Base-by-base conservation (phyloP, 495 filamentous ascomycete genomes). In the Talaromyces liani region DNA sequence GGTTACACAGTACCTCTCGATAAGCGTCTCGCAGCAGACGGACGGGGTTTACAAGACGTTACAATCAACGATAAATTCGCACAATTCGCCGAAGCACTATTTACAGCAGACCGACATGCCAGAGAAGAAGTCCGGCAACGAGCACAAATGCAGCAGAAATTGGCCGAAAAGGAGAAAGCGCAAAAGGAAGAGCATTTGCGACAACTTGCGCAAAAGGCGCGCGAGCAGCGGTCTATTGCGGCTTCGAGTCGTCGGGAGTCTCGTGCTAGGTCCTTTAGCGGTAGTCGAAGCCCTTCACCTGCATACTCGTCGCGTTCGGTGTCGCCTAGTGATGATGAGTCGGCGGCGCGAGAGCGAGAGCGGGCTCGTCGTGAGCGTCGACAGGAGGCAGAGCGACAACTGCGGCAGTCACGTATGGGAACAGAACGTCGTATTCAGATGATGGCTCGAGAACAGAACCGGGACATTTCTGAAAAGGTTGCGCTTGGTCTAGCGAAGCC, bases 61-160 rank as follows among this genome's bases (percentile, higher is more conserved):
- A 88, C 92, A 24, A 98, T 99, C 72, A 99, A 98, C 75, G 94
- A 99, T 79, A 99, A 98, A 70, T 98, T 98, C 70, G 93, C 94
- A 20, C 90, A 94, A 72, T 96, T 99, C 73, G 88, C 92, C 0
- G 94, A 99, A 78, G 91, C 93, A 1, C 77, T 99, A 27, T 92
- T 93, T 71, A 94, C 92, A 62, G 94, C 94, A 25, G 94, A 99
- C 72, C 79, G 94, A 33, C 95, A 98, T 73, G 93, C 95, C 7
- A 82, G 94, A 66, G 94, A 98, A 70, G 94, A 99, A 75, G 94
- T 99, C 58, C 87, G 91, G 66, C 91, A 96, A 72, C 85, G 94
- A 61, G 89, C 91, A 8, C 80, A 90, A 66, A 97, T 99, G 93
- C 95, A 99, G 71, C 93, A 98, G 75, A 86, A 91, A 65, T 80